Evolutionary conservation across 2,329 filamentous ascomycete species (phyloP).

Genomic region (Ceratocystis huliohia): DNA sequence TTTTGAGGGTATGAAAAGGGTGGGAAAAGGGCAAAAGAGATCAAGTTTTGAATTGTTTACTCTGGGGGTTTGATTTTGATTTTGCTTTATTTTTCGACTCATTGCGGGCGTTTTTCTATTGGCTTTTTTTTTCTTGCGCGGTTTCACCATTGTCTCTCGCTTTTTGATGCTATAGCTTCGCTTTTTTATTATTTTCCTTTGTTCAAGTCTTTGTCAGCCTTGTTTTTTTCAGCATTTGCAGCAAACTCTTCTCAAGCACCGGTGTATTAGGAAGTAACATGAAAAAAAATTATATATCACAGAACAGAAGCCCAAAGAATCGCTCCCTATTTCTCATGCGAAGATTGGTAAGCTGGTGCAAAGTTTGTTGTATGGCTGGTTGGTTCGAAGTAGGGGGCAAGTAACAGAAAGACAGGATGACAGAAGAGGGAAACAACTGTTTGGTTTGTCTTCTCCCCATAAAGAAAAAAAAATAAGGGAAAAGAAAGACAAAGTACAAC

Average conservation of each 20-base stretch:
- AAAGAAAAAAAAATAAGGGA: background rate
- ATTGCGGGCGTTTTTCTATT: constrained; percentile 11
- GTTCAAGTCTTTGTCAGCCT: background rate
- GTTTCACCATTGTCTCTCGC: constrained; percentile 1
- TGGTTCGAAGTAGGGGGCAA: no score
- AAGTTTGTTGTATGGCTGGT: no score
- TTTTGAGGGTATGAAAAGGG: background rate
- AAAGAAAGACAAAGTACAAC: background rate
- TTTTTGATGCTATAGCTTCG: background rate
- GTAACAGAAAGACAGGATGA: no score
- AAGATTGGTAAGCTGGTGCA: no score
- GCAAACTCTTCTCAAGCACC: no score
- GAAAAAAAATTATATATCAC: no score
- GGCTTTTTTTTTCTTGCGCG: background rate
- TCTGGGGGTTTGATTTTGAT: constrained; percentile 14
- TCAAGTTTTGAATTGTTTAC: constrained; percentile 10
- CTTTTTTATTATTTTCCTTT: constrained; percentile 9
- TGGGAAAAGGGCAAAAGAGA: background rate
- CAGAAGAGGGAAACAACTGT: no score
- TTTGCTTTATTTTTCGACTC: constrained; percentile 15
- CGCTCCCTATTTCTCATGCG: no score
- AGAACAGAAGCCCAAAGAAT: no score
- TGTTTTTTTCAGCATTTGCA: background rate
- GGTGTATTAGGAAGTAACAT: no score
- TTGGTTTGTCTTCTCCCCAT: no score